Evolutionary conservation across 768 basidiomycete species (phyloP), one percentile per base, ranked within the genome.

Genomic region (Vararia minispora): DNA sequence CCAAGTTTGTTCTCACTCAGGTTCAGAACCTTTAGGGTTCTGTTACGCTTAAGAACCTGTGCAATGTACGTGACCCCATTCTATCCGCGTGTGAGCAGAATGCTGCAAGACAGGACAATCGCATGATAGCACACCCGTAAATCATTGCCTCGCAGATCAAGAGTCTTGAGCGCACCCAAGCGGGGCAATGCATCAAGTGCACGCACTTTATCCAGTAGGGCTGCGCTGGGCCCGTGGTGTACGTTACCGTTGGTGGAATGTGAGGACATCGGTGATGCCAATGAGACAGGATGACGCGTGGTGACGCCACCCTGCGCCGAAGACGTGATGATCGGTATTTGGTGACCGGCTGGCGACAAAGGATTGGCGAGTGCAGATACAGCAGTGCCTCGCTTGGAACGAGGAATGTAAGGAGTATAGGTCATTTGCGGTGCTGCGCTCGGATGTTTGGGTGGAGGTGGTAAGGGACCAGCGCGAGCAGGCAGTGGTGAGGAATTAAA

Each of bases 1-100:
- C 94, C 94, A 5, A 99, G 72, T 56, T 84, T 89, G 58, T 98
- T 98, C 56, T 98, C 94, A 51, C 85, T 82, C 36, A 98, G 61
- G 57, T 97, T 98, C 18, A 97, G 68, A 5, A 97, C 80, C 59
- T 94, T 95, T 30, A 98, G 65, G 3, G 94, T 97, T 30, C 91
- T 68, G 58, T 99, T 98, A 26, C 94, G 79, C 55, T 98, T 98
- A 45, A 98, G 65, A 0, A 98, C 94, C 59, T 98, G 92, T 0
- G 91, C 82, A 33, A 98, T 74, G 52, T 95, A 97, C 0, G 73
- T 75, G 25, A 97, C 80, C 0, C 94, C 92, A 29, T 59, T 72
- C 72, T 75, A 43, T 27, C 13, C 41, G 11, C 22, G 16, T 25
- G 24, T 16, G 4, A 33, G 11, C 24, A 40, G 37, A n/a, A 23